Evolutionary conservation across 164 flowering plant genomes (phyloP), one percentile per base, ranked within the genome.

Genomic region (Hamamelis virginiana): DNA sequence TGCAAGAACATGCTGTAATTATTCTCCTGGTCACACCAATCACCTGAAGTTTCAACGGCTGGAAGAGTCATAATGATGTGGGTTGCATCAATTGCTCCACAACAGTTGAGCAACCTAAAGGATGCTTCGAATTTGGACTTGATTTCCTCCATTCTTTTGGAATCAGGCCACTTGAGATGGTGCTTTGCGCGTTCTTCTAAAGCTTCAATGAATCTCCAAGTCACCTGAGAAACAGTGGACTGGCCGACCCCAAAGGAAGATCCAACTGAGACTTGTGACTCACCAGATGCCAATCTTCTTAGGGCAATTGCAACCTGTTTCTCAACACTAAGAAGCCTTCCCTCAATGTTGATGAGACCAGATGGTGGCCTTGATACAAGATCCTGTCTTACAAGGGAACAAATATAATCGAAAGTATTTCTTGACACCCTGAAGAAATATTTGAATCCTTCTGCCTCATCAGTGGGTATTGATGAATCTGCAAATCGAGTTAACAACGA

Each of bases 351-450:
- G 68, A 94, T 94, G 68, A 94, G 94, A 28, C 97, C 98, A 1
- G 97, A 92, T 19, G 98, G 97, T n/a, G 98, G 98, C 70, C 98
- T 82, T 19, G 98, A 94, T 25, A 94, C 80, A n/a, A 92, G 90
- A 74, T 94, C 95, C 65, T 89, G 86, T 66, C 97, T 83, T 26
- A 94, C 97, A 58, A 94, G 87, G 27, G 96, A 92, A 77, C 97
- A 92, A 0, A 94, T 91, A 78, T 94, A 92, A 23, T 82, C 87
- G 70, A 90, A 94, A 1, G 95, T 94, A 56, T 80, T 86, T 80
- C 73, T 89, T 23, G 98, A 90, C 19, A 86, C 84, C 73, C 98
- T 85, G 72, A 94, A 94, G 75, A 89, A 92, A 70, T 90, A 81
- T 77, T 85, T 92, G 80, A 94, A 94, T 44, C 84, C 95, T 77